Conservation (phyloP, 805 yeast genomes). For the Saccharomyces jurei region DNA sequence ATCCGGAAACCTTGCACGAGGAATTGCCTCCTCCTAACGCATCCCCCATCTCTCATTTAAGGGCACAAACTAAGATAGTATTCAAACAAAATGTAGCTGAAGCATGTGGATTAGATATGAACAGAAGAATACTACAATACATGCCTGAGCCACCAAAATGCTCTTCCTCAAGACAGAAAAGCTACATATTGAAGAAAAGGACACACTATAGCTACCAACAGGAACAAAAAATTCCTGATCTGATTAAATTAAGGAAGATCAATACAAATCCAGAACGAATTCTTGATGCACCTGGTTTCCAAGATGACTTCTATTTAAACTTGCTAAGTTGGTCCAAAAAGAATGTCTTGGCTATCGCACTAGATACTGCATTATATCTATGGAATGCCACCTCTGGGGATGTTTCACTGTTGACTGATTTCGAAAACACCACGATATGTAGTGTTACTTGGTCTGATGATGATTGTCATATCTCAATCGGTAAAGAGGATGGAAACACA, state of each 20-base stretch:
- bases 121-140: constrained; percentile 76
- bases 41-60: constrained; percentile 37
- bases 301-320: constrained; percentile 87
- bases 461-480: constrained; percentile 77
- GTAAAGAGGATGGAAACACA: constrained; percentile 71
- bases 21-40: constrained; percentile 42
- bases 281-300: constrained; percentile 89
- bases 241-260: constrained; percentile 65
- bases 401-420: constrained; percentile 61
- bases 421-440: constrained; percentile 31
- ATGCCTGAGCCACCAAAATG: constrained; percentile 74
- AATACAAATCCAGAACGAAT: constrained; percentile 89
- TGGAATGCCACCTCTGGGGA: constrained; percentile 87
- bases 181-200: constrained; percentile 25
- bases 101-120: constrained; percentile 84
- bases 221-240: constrained; percentile 29
- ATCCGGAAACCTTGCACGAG: constrained; percentile 25
- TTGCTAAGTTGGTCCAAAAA: constrained; percentile 80
- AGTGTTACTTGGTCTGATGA: constrained; percentile 89
- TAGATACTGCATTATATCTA: constrained; percentile 73
- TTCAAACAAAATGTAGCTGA: constrained; percentile 82
- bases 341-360: constrained; percentile 79
- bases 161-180: constrained; percentile 20
- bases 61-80: constrained; percentile 36
- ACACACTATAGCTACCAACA: constrained; percentile 26